Conservation (phyloP, 2,329 filamentous ascomycete genomes). For the Colletotrichum melonis region DNA sequence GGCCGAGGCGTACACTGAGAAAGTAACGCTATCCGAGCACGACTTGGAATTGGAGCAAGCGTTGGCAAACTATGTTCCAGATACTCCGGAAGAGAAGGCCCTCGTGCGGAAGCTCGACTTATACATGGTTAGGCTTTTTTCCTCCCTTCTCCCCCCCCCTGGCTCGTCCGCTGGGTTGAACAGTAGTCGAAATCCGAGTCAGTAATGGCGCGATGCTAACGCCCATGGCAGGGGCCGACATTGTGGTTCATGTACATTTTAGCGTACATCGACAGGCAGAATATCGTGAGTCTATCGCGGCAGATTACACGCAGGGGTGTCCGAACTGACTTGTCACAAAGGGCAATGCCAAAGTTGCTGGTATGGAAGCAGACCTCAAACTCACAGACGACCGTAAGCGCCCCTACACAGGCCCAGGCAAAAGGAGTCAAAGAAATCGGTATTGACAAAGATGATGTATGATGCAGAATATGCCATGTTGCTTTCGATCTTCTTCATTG, state of each 20-base stretch:
- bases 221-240: slow-evolving; percentile 36
- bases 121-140: slow-evolving; percentile 37
- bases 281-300: slow-evolving; percentile 28
- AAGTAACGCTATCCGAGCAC: background rate
- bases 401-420: background rate
- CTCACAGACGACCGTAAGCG: slow-evolving; percentile 49
- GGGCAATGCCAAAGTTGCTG: slow-evolving; percentile 62
- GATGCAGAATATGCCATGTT: slow-evolving; percentile 56
- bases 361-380: slow-evolving; percentile 57
- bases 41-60: slow-evolving; percentile 15
- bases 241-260: slow-evolving; percentile 46
- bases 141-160: background rate
- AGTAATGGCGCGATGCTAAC: background rate
- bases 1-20: slow-evolving; percentile 14
- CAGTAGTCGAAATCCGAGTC: background rate
- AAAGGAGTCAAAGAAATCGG: too few relatives aligned
- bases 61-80: slow-evolving; percentile 27
- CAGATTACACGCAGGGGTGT: slow-evolving; percentile 39
- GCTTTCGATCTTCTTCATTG: slow-evolving; percentile 64
- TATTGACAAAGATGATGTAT: too few relatives aligned
- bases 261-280: slow-evolving; percentile 42
- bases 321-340: slow-evolving; percentile 36
- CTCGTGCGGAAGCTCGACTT: slow-evolving; percentile 44
- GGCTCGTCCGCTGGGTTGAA: background rate
- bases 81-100: slow-evolving; percentile 33